These are phyloP conservation scores for Penicillium coprophilum DNA, from an alignment of 495 filamentous ascomycete species.

Conservation along the genomic window DNA sequence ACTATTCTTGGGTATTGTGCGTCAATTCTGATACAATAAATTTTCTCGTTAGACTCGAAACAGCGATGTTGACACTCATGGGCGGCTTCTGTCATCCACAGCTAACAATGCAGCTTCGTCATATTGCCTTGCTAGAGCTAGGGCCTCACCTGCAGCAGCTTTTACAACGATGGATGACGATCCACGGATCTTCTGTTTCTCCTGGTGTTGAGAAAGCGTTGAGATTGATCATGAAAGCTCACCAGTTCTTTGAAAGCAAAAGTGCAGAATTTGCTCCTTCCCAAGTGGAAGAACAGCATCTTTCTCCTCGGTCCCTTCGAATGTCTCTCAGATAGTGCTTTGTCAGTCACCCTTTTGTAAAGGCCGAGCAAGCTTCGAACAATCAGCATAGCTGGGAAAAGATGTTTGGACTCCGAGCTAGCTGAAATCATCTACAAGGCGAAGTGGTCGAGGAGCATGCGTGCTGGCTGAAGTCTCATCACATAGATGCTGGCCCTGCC, in stretches of 20 bases:
- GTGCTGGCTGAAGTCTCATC: no score
- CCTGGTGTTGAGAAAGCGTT: conserved; percentile 12
- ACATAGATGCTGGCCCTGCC: no score
- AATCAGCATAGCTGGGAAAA: no score
- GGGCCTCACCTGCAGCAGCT: conserved; percentile 4
- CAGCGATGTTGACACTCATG: conserved; percentile 14
- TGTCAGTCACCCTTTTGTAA: conserved; percentile 11
- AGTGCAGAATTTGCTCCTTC: background rate
- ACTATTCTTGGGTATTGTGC: no score
- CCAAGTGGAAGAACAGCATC: background rate
- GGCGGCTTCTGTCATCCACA: conserved; percentile 17
- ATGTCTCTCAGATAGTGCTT: conserved; percentile 7
- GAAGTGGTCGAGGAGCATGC: background rate
- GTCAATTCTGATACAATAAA: no score
- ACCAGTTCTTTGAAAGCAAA: conserved; percentile 13
- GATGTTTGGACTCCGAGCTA: no score
- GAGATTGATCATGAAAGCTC: conserved; percentile 13
- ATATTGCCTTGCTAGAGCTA: conserved; percentile 7
- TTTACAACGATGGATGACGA: conserved; percentile 11
- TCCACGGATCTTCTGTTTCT: conserved; percentile 12
- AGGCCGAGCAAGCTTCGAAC: no score
- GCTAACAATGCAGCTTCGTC: conserved; percentile 4
- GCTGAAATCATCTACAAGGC: no score
- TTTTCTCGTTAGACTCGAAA: conserved; percentile 5
- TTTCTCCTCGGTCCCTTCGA: background rate